Percentiles rank a stretch among this genome's conserved stretches.
Conservation (phyloP, 2,329 filamentous ascomycete genomes). For the Penicillium sp. region DNA sequence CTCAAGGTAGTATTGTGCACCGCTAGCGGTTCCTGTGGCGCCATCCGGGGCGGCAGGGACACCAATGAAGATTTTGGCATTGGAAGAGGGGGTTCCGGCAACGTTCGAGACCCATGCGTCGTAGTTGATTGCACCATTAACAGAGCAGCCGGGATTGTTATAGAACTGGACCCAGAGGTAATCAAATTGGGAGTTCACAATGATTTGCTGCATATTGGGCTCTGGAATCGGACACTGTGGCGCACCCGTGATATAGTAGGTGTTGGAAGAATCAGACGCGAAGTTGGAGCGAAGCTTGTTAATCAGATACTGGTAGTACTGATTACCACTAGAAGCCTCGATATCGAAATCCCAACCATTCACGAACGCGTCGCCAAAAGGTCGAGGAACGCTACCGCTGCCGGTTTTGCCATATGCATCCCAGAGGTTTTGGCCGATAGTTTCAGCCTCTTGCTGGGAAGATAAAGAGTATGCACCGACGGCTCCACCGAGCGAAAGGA, state of each 20-base stretch:
- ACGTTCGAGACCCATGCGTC: conserved; percentile 18
- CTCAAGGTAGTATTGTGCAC: conserved; percentile 17
- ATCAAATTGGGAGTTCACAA: conserved; percentile 41
- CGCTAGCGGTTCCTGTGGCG: conserved; percentile 30
- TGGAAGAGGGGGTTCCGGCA: conserved; percentile 17
- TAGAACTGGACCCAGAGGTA: conserved; percentile 47
- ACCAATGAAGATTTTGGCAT: conserved; percentile 22
- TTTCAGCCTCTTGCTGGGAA: conserved; percentile 37
- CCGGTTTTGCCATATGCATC: conserved; percentile 43
- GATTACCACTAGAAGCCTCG: conserved; percentile 36
- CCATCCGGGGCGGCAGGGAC: conserved; percentile 27
- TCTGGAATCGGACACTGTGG: conserved; percentile 48
- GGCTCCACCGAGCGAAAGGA: conserved; percentile 46
- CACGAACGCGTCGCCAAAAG: conserved; percentile 32
- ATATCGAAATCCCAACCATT: conserved; percentile 54
- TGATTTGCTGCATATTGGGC: conserved; percentile 40
- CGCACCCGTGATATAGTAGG: conserved; percentile 48
- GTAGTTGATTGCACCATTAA: conserved; percentile 25
- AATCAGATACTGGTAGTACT: conserved; percentile 32
- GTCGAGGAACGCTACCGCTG: conserved; percentile 35
- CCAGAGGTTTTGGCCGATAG: conserved; percentile 43
- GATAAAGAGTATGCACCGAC: conserved; percentile 34
- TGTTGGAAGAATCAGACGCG: conserved; percentile 30
- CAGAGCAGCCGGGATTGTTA: conserved; percentile 37
- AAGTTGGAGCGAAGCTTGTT: conserved; percentile 32